These are phyloP conservation scores for Cryptosporidium tyzzeri DNA, from an alignment of 169 alveolate species.

Conservation along the genomic window DNA sequence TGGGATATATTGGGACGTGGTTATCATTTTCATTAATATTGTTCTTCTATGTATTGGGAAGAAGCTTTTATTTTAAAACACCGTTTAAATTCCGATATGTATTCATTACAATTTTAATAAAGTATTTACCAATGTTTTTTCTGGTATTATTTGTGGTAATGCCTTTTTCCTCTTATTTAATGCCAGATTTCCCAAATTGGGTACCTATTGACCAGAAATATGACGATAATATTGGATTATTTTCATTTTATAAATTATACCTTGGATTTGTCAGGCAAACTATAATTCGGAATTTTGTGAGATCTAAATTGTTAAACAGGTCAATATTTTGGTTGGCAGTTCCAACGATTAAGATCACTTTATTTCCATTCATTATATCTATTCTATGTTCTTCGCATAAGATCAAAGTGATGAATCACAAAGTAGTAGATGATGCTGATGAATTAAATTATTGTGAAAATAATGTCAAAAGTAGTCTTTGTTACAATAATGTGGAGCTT, in stretches of 20 bases:
- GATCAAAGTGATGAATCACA: slow-evolving; percentile 37
- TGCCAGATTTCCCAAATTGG: slow-evolving; percentile 69
- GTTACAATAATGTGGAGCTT: not conserved
- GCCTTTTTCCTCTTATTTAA: slow-evolving; percentile 33
- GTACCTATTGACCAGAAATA: not conserved
- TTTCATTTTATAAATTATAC: slow-evolving; percentile 22
- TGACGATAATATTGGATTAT: slow-evolving; percentile 43
- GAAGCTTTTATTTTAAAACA: slow-evolving; percentile 32
- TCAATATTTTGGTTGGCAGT: slow-evolving; percentile 28
- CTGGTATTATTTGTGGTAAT: slow-evolving; percentile 9
- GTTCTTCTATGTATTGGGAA: slow-evolving; percentile 51
- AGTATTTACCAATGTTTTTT: slow-evolving; percentile 33
- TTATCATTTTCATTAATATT: slow-evolving; percentile 32
- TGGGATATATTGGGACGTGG: slow-evolving; percentile 67
- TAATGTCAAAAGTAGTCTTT: not conserved
- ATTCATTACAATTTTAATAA: slow-evolving; percentile 21
- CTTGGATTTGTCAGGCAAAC: not conserved
- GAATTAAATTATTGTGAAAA: not conserved
- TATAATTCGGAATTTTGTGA: not conserved
- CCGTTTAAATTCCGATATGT: slow-evolving; percentile 50
- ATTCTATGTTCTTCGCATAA: slow-evolving; percentile 43
- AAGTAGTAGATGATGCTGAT: not conserved
- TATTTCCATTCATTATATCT: slow-evolving; percentile 42
- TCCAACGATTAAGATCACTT: slow-evolving; percentile 34
- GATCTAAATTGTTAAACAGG: slow-evolving; percentile 31